These are phyloP conservation scores for Alternaria burnsii DNA, from an alignment of 2,329 filamentous ascomycete species.

Conservation along the genomic window DNA sequence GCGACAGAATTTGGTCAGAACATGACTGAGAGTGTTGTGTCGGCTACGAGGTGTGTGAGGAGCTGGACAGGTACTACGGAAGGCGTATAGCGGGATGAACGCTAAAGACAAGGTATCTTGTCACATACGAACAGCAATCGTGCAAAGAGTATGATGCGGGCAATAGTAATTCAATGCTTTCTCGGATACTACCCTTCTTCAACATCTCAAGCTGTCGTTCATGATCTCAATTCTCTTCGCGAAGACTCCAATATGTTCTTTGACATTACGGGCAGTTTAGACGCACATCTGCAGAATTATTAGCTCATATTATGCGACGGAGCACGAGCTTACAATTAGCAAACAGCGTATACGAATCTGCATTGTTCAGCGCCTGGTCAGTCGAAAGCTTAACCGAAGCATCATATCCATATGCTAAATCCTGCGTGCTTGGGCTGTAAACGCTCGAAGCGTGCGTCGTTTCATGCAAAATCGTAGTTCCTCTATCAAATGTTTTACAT, in stretches of 20 bases:
- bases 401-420: conserved; percentile 66
- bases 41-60: too few relatives aligned
- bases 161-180: too few relatives aligned
- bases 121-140: too few relatives aligned
- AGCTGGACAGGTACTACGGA: not conserved
- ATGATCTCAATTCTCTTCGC: fast-evolving
- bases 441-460: conserved; percentile 67
- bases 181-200: too few relatives aligned
- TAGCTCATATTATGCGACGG: not conserved
- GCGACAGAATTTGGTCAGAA: too few relatives aligned
- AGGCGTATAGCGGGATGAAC: not conserved
- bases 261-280: not conserved
- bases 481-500: conserved; percentile 73
- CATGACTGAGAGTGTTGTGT: too few relatives aligned
- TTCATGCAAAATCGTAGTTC: conserved; percentile 72
- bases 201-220: not conserved
- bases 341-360: conserved; percentile 68
- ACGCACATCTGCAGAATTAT: not conserved
- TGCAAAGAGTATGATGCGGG: too few relatives aligned
- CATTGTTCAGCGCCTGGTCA: conserved; percentile 66
- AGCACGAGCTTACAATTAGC: conserved; percentile 55
- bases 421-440: conserved; percentile 63
- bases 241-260: not conserved
- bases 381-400: conserved; percentile 57
- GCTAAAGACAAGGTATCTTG: too few relatives aligned